Evolutionary conservation across 139 green algal genomes (phyloP).

Genomic region (Coccomyxa sp.): DNA sequence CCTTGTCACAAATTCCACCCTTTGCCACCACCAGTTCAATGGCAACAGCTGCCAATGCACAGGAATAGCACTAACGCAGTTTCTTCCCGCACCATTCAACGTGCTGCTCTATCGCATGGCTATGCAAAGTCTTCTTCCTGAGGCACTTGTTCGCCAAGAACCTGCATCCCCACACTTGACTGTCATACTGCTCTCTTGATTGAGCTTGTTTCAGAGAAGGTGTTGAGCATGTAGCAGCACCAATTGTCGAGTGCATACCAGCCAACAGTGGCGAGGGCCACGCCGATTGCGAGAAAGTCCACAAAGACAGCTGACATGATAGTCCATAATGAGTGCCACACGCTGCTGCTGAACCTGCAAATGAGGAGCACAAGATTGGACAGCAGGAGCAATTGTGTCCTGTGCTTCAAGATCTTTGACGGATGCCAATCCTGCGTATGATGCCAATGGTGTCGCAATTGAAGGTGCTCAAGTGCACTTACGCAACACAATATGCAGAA

Average conservation of each 20-base stretch:
- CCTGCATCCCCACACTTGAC: slow-evolving; percentile 33
- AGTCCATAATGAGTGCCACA: slow-evolving; percentile 49
- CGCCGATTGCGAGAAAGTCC: slow-evolving; percentile 84
- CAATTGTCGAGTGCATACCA: slow-evolving; percentile 55
- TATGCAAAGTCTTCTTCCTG: slow-evolving; percentile 45
- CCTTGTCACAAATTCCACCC: background rate
- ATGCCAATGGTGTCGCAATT: background rate
- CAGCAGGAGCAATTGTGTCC: background rate
- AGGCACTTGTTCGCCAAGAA: slow-evolving; percentile 80
- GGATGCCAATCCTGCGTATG: background rate
- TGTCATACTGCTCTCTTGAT: no score
- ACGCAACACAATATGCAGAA: slow-evolving; percentile 80
- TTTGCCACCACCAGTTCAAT: background rate
- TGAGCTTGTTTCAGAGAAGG: no score
- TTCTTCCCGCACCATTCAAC: slow-evolving; percentile 73
- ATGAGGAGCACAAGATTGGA: background rate
- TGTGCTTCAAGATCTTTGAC: background rate
- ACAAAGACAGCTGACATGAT: slow-evolving; percentile 66
- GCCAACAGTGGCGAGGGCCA: slow-evolving; percentile 67
- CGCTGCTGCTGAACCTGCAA: slow-evolving; percentile 63
- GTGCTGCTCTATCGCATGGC: slow-evolving; percentile 82
- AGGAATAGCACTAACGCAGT: background rate
- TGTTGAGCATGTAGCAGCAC: no score
- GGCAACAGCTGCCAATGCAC: background rate
- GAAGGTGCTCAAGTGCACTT: slow-evolving; percentile 15